Evolutionary conservation across 2,329 filamentous ascomycete species (phyloP).

Genomic region (Triangularia setosa): DNA sequence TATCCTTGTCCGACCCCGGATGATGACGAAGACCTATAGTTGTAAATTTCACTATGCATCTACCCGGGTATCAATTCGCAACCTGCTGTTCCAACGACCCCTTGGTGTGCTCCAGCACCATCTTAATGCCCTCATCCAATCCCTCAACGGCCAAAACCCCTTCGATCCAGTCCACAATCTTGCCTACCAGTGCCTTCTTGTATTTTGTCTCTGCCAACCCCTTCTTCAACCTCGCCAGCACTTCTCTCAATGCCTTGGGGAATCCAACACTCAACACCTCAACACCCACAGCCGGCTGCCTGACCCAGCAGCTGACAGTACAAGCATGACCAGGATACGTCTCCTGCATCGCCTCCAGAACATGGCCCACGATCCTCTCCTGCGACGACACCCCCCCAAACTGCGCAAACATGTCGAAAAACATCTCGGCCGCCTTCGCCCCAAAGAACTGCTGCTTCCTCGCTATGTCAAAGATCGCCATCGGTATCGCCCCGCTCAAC

Average conservation of each 20-base stretch:
- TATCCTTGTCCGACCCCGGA: neutral
- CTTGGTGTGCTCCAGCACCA: constrained; percentile 53
- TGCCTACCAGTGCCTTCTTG: constrained; percentile 43
- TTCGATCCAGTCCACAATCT: constrained; percentile 53
- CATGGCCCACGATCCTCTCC: constrained; percentile 65
- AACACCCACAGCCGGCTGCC: constrained; percentile 65
- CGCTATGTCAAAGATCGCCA: constrained; percentile 85
- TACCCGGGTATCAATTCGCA: constrained; percentile 22
- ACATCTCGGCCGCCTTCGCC: constrained; percentile 62
- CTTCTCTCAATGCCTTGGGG: constrained; percentile 63
- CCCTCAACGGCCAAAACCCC: constrained; percentile 45
- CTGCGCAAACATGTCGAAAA: constrained; percentile 73
- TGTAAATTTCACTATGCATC: neutral
- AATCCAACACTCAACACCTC: constrained; percentile 64
- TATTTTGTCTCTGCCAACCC: constrained; percentile 44
- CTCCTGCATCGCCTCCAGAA: constrained; percentile 61
- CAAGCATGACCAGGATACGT: constrained; percentile 57
- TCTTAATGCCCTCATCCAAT: constrained; percentile 53
- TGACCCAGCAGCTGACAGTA: constrained; percentile 67
- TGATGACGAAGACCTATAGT: neutral
- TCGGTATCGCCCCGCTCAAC: constrained; percentile 86
- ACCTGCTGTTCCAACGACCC: constrained; percentile 30
- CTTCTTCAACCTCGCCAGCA: constrained; percentile 59
- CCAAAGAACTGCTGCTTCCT: constrained; percentile 72
- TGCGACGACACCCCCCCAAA: constrained; percentile 66